Conservation (phyloP, 495 filamentous ascomycete species). For the Penicillium riverlandense region DNA sequence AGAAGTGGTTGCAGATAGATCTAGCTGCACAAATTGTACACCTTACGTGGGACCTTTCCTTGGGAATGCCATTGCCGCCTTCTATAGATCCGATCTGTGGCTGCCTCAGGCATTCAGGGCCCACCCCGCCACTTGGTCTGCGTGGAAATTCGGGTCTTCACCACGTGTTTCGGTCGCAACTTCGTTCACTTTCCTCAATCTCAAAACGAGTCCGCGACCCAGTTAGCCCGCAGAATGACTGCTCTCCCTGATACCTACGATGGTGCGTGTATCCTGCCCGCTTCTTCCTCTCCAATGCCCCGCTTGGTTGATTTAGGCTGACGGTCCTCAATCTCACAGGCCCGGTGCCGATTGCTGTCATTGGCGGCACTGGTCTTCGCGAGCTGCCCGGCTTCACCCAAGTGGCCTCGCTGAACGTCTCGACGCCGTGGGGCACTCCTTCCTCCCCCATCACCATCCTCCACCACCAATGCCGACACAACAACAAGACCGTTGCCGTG, state of each 20-base stretch:
- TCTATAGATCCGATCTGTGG: too few species aligned
- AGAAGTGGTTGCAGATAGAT: too few species aligned
- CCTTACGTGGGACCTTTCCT: too few species aligned
- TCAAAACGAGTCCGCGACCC: slow-evolving; percentile 25
- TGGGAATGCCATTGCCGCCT: not conserved
- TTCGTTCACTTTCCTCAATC: slow-evolving; percentile 20
- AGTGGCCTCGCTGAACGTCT: slow-evolving; percentile 61
- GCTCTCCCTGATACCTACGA: slow-evolving; percentile 49
- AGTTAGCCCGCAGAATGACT: slow-evolving; percentile 43
- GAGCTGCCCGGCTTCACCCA: slow-evolving; percentile 68
- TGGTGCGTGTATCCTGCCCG: slow-evolving; percentile 27
- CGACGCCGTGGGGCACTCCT: slow-evolving; percentile 87
- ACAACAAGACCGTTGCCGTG: slow-evolving; percentile 56
- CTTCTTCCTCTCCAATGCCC: slow-evolving; percentile 9
- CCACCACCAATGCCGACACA: slow-evolving; percentile 61
- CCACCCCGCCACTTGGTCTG: too few species aligned
- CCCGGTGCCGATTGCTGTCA: slow-evolving; percentile 85
- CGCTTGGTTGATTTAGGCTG: slow-evolving; percentile 7
- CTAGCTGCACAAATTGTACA: too few species aligned
- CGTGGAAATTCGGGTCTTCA: not conserved
- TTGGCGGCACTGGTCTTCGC: slow-evolving; percentile 87
- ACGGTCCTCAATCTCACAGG: slow-evolving; percentile 36
- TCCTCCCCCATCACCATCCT: slow-evolving; percentile 89
- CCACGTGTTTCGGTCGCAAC: slow-evolving; percentile 4
- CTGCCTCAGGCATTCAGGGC: too few species aligned